These are phyloP conservation scores for Murraya paniculata DNA, from an alignment of 345 rosid species.

Conservation along the genomic window DNA sequence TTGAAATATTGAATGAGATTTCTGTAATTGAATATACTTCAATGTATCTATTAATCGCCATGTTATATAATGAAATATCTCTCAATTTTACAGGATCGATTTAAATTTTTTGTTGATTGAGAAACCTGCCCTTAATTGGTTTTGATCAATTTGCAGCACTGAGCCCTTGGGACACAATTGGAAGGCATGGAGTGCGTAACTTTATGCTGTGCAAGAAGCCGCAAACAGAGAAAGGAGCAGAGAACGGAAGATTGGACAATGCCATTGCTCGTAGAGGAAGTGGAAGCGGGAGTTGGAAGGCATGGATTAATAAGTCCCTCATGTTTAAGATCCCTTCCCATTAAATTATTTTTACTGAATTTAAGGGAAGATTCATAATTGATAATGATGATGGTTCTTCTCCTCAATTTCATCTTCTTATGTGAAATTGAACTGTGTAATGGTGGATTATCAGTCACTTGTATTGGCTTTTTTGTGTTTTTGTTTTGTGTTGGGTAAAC, in stretches of 20 bases:
- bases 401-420: background rate
- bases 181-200: conserved; percentile 70
- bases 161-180: conserved; percentile 77
- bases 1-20: background rate
- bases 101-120: background rate
- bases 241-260: conserved; percentile 27
- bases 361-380: background rate
- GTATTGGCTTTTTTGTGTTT: background rate
- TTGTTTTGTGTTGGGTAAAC: background rate
- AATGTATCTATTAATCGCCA: background rate
- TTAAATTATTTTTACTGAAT: conserved; percentile 12
- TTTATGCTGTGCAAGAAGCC: conserved; percentile 92
- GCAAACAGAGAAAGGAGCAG: conserved; percentile 38
- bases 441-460: background rate
- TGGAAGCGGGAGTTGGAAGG: conserved; percentile 71
- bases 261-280: conserved; percentile 37
- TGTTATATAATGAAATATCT: background rate
- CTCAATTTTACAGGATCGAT: background rate
- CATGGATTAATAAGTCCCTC: conserved; percentile 92
- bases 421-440: background rate
- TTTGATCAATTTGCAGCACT: conserved; percentile 48
- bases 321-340: conserved; percentile 69
- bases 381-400: background rate
- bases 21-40: background rate
- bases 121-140: background rate